These are phyloP conservation scores for Naganishia sp. DNA, from an alignment of 1,284 basidiomycete genomes.

Conservation along the genomic window DNA sequence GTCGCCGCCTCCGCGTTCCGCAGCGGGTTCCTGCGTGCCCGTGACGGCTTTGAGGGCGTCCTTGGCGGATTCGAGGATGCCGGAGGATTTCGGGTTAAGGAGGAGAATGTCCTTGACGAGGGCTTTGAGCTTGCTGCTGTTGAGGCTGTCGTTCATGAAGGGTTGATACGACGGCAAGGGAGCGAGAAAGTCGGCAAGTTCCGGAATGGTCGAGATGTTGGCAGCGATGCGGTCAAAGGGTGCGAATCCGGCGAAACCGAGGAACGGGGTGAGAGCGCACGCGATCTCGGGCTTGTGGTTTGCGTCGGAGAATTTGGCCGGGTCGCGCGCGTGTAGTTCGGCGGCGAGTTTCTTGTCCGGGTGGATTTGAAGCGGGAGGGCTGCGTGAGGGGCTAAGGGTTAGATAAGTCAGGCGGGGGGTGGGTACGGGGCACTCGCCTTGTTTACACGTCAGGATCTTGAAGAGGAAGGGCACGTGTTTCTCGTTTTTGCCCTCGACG, in stretches of 20 bases:
- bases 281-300: constrained; percentile 85
- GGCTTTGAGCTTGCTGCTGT: constrained; percentile 13
- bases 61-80: constrained; percentile 9
- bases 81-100: constrained; percentile 22
- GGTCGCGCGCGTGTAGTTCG: constrained; percentile 42
- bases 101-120: constrained; percentile 26
- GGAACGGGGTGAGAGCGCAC: constrained; percentile 87
- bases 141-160: constrained; percentile 2
- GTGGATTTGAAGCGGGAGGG: constrained; percentile 46
- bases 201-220: constrained; percentile 35
- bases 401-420: background rate
- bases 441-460: constrained; percentile 47
- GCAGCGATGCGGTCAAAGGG: constrained; percentile 36
- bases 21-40: background rate
- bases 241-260: constrained; percentile 63
- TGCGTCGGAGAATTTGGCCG: constrained; percentile 40
- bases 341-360: constrained; percentile 44
- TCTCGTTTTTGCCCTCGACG: constrained; percentile 38
- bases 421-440: constrained; percentile 29
- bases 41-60: constrained; percentile 18
- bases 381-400: constrained; percentile 17
- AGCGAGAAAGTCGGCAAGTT: constrained; percentile 29
- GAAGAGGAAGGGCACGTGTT: constrained; percentile 47
- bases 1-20: constrained; percentile 27
- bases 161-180: constrained; percentile 6